Percentiles rank a stretch among this genome's conserved stretches.
These are phyloP conservation scores for Drosera spatulata DNA, from an alignment of 179 eudicot species.

Conservation along the genomic window DNA sequence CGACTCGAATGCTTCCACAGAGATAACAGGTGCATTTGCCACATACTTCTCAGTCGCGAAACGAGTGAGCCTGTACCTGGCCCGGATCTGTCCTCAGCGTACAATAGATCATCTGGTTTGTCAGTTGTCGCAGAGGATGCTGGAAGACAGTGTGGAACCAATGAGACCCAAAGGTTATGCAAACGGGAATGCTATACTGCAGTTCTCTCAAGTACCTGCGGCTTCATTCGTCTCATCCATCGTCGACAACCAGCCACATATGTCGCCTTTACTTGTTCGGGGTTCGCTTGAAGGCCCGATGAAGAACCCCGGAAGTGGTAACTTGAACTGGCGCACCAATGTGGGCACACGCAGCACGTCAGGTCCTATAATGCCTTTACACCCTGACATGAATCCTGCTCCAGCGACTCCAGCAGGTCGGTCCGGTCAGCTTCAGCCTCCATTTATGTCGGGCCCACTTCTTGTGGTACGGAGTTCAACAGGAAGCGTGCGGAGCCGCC, in stretches of 20 bases:
- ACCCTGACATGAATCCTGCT: slow-evolving; percentile 77
- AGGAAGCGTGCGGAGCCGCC: slow-evolving; percentile 91
- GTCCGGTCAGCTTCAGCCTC: slow-evolving; percentile 92
- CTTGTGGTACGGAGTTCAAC: slow-evolving; percentile 98
- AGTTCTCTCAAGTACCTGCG: slow-evolving; percentile 88
- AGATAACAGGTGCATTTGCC: slow-evolving; percentile 97
- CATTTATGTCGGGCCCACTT: slow-evolving; percentile 92
- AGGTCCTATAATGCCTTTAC: slow-evolving; percentile 88
- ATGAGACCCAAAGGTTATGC: slow-evolving; percentile 67
- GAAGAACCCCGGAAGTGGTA: slow-evolving; percentile 71
- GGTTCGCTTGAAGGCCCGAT: slow-evolving; percentile 95
- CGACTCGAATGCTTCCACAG: slow-evolving; percentile 97
- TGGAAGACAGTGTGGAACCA: slow-evolving; percentile 86
- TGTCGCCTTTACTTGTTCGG: slow-evolving; percentile 96
- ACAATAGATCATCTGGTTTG: slow-evolving; percentile 96
- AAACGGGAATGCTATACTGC: slow-evolving; percentile 50
- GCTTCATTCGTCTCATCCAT: slow-evolving; percentile 58
- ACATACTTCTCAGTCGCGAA: slow-evolving; percentile 97
- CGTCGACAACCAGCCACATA: slow-evolving; percentile 87
- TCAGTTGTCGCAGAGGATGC: slow-evolving; percentile 88
- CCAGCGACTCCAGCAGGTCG: slow-evolving; percentile 76
- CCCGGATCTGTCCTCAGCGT: slow-evolving; percentile 91
- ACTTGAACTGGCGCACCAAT: slow-evolving; percentile 87
- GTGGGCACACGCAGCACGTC: slow-evolving; percentile 95
- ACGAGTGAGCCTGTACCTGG: slow-evolving; percentile 89